phyloP scores from a whole-genome alignment of 2,329 filamentous ascomycete species.

The Aspergillus phoenicis region DNA sequence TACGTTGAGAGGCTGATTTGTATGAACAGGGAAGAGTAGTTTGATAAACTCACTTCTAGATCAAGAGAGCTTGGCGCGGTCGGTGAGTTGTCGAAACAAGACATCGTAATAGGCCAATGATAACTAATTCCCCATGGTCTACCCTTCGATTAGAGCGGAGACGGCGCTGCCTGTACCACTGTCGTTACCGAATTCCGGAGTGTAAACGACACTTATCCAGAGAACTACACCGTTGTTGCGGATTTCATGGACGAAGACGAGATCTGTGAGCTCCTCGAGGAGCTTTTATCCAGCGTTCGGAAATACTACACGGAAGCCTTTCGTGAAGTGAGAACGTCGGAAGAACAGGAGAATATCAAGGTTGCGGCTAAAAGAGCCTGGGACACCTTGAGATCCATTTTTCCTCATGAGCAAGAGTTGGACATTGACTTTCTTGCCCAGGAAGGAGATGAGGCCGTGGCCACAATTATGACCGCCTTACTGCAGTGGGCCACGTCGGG shows the following conservation, averaged over 20 bases:
- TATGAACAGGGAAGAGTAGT: conserved; percentile 13
- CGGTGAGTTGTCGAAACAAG: neutral
- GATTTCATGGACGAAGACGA: conserved; percentile 14
- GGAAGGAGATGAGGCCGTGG: conserved; percentile 3
- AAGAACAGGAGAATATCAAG: conserved; percentile 16
- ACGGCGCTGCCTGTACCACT: conserved; percentile 13
- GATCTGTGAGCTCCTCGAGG: conserved; percentile 10
- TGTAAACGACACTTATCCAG: conserved; percentile 5
- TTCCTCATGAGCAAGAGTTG: conserved; percentile 13
- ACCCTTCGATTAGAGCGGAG: conserved; percentile 7
- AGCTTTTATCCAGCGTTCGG: conserved; percentile 3
- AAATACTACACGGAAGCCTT: conserved; percentile 5
- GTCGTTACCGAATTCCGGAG: conserved; percentile 17
- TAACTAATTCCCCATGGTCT: neutral
- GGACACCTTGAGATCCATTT: conserved; percentile 22
- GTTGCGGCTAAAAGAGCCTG: conserved; percentile 13
- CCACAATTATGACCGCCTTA: conserved; percentile 11
- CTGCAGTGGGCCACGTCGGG: conserved; percentile 15
- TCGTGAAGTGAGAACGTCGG: neutral
- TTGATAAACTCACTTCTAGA: conserved; percentile 16
- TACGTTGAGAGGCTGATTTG: neutral
- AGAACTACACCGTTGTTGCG: conserved; percentile 12
- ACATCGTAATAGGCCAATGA: neutral
- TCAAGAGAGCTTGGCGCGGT: conserved; percentile 9
- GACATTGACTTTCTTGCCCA: conserved; percentile 19